phyloP scores from a whole-genome alignment of 1,284 basidiomycete species.

The Ustilago cynodontis region DNA sequence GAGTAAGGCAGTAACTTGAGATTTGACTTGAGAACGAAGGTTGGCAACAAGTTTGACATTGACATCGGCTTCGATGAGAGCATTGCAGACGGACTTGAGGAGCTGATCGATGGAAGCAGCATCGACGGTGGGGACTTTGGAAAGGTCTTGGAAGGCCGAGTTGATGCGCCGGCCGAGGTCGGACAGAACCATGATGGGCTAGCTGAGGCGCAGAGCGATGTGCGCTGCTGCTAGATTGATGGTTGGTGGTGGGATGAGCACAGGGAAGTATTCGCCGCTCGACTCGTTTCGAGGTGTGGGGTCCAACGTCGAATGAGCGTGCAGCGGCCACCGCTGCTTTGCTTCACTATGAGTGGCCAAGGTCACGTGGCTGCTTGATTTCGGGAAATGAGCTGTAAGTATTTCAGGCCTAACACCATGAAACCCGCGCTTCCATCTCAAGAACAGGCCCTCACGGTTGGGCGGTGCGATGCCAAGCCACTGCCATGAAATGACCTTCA shows the following conservation, averaged over 20 bases:
- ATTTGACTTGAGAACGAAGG: constrained; percentile 82
- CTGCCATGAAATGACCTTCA: not conserved
- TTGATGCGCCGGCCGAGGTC: constrained; percentile 95
- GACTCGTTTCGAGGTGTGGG: not conserved
- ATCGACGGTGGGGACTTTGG: constrained; percentile 79
- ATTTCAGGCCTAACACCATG: not conserved
- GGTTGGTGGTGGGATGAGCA: not conserved
- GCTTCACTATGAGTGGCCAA: not conserved
- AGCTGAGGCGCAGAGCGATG: not conserved
- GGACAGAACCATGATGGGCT: constrained; percentile 85
- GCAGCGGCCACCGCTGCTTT: constrained; percentile 5
- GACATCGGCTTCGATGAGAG: constrained; percentile 94
- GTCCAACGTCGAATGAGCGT: constrained; percentile 5
- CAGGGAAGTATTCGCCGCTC: not conserved
- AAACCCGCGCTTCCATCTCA: not conserved
- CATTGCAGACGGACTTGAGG: constrained; percentile 93
- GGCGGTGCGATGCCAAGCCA: not conserved
- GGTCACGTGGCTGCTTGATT: constrained; percentile 9
- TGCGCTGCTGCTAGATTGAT: not conserved
- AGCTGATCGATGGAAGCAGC: constrained; percentile 77
- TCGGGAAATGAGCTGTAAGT: too few relatives aligned
- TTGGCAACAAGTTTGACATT: constrained; percentile 95
- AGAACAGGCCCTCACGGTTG: not conserved
- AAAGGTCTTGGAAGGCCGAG: constrained; percentile 90
- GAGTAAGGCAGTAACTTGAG: constrained; percentile 76